A percentile compares a stretch with the other conserved stretches of the same genome.
phyloP scores from a whole-genome alignment of 2,329 filamentous ascomycete genomes.

The Cercospora sp. region DNA sequence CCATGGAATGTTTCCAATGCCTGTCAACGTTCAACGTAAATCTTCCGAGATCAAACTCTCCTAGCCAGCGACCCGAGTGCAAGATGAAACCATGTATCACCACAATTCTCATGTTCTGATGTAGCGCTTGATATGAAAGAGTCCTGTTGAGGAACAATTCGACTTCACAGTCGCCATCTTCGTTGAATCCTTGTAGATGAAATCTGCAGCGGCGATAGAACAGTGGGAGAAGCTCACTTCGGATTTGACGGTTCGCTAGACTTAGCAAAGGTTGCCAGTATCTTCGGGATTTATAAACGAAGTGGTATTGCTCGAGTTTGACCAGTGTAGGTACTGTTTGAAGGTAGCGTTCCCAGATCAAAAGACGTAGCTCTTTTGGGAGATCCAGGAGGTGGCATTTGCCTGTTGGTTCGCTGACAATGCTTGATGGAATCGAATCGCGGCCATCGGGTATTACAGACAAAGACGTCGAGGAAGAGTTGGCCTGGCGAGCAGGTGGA shows the following conservation, averaged over 20 bases:
- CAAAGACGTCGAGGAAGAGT: neutral
- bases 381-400: constrained; percentile 10
- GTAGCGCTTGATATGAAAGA: constrained; percentile 14
- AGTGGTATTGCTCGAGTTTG: constrained; percentile 21
- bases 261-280: constrained; percentile 16
- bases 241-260: constrained; percentile 6
- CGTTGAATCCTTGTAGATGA: constrained; percentile 20
- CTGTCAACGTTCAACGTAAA: constrained; percentile 19
- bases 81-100: constrained; percentile 19
- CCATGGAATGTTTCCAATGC: constrained; percentile 22
- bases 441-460: neutral
- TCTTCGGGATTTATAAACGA: constrained; percentile 6
- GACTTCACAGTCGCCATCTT: constrained; percentile 19
- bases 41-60: constrained; percentile 17
- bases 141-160: constrained; percentile 18
- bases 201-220: constrained; percentile 22
- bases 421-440: neutral
- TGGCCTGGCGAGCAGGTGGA: neutral
- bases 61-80: constrained; percentile 17
- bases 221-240: constrained; percentile 11
- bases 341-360: constrained; percentile 16
- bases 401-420: neutral
- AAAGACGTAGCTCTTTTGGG: constrained; percentile 14
- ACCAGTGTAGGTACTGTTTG: constrained; percentile 21
- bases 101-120: constrained; percentile 20